Base-by-base conservation (phyloP, 1,284 basidiomycete species). In the Mycena citricolor region DNA sequence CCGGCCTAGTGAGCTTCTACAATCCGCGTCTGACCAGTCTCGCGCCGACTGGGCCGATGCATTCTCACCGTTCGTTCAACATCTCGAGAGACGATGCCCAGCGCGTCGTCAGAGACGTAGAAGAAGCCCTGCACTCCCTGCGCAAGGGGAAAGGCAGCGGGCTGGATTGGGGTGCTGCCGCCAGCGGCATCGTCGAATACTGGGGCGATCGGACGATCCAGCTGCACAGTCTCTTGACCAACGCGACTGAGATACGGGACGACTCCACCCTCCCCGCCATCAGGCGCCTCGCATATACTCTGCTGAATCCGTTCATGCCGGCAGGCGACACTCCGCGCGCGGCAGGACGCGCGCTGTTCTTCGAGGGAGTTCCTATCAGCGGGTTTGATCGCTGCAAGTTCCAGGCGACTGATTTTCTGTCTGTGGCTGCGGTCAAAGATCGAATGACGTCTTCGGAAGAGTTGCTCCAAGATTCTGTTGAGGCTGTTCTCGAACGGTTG, bases 181-280 rank as follows among this genome's bases (percentile, higher is more conserved):
- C 56, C 7, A 28, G 36, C 0, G 48, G 39, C 13, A 42, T 56
- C 17, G 50, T 56, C 13, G 42, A 45, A 16, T 51, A 51, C 39
- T 57, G 54, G 54, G 50, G 52, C 4, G 50, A 50, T 32, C 47
- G 56, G 5, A 49, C 56, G 23, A 38, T 44, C 11, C 52, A 57
- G 13, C 40, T 56, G 36, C 41, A 54, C 14, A 25, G 44, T 8
- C 42, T 52, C 11, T 39, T 57, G 3, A 25, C 42, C 38, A 46
- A 47, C n/a, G 41, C 41, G 22, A 50, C 49, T 14, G 39, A 52
- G 11, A 30, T 34, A 26, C 24, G 31, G 16, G 44, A 24, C 10
- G 53, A 52, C 21, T 26, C 42, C n/a, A 56, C 43, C n/a, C 21
- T 51, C 6, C 32, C 32, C 11, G 36, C 42, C 6, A 48, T 57